A percentile compares a stretch with the other conserved stretches of the same genome.
Conservation (phyloP, 495 filamentous ascomycete genomes). For the Cercophora scortea region DNA sequence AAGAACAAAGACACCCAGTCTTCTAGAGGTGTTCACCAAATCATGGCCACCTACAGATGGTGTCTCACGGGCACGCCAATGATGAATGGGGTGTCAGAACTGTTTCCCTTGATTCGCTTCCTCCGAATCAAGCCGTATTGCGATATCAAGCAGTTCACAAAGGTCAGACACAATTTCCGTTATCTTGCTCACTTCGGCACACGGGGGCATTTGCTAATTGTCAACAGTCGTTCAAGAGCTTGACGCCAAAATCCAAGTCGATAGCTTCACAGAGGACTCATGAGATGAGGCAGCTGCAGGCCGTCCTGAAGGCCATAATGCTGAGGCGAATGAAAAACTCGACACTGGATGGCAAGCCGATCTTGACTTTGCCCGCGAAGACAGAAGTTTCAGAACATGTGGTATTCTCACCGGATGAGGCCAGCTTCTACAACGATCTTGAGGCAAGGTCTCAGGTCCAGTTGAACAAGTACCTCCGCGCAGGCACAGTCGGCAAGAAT, state of each 20-base stretch:
- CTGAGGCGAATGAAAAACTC: slow-evolving; percentile 80
- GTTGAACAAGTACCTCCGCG: slow-evolving; percentile 72
- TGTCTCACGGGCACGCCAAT: slow-evolving; percentile 93
- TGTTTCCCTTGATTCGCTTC: slow-evolving; percentile 79
- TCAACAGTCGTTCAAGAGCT: slow-evolving; percentile 25
- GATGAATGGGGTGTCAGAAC: slow-evolving; percentile 80
- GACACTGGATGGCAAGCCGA: slow-evolving; percentile 76
- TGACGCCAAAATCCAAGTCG: slow-evolving; percentile 21
- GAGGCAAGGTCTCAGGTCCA: slow-evolving; percentile 57
- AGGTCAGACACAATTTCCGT: slow-evolving; percentile 27
- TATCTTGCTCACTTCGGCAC: too few species aligned
- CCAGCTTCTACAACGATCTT: slow-evolving; percentile 62
- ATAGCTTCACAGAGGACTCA: slow-evolving; percentile 20
- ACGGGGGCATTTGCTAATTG: neutral
- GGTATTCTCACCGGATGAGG: slow-evolving; percentile 68
- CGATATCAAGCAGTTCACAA: slow-evolving; percentile 50
- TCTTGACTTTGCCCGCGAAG: slow-evolving; percentile 66
- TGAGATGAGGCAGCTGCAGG: slow-evolving; percentile 67
- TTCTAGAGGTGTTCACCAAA: slow-evolving; percentile 51
- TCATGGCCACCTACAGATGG: slow-evolving; percentile 62
- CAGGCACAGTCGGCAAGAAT: slow-evolving; percentile 64
- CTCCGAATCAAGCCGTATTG: slow-evolving; percentile 76
- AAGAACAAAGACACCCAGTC: slow-evolving; percentile 73
- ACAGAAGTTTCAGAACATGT: slow-evolving; percentile 57
- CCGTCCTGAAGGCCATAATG: slow-evolving; percentile 75